Base-by-base conservation (phyloP, 129 eudicot species). In the Lactuca sativa region DNA sequence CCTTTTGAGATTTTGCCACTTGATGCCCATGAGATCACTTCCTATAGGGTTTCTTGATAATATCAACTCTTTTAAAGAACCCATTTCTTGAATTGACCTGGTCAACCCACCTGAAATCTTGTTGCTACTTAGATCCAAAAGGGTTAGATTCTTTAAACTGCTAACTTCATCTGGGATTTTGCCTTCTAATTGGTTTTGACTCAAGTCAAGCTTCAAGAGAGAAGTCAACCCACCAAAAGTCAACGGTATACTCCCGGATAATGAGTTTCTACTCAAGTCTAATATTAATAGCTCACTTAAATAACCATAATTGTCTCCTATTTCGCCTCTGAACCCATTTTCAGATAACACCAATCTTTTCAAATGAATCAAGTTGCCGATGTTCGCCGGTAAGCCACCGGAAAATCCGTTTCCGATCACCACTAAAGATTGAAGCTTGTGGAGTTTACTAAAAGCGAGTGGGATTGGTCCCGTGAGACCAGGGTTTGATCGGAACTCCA, bases 201-300 rank as follows among this genome's bases (percentile, higher is more conserved):
- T 83, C 56, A 86, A 66, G 79, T 89, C 96, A 64, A 89, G 92
- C 83, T 89, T 89, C 70, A 89, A 62, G 5, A 89, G 83, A 53
- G 96, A 85, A 73, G 67, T 74, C 75, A 89, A 49, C 69, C 81
- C 81, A 25, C 84, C 84, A 59, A 89, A 55, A 74, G 80, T 73
- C 57, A 31, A 53, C 21, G 91, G 87, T 31, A 85, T 52, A 17
- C 21, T 41, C 41, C 96, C 96, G 7, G 85, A 81, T 15, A 89
- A 65, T 51, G 82, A 71, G 54, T 89, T 89, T 71, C 86, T 70
- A 72, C 92, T 83, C 38, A 89, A 31, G 66, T 89, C 96, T 63
- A 89, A 68, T 73, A 89, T 89, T 67, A 89, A 48, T 17, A 89
- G 77, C 74, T 67, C 65, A 13, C 56, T 76, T 37, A 89, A 79